These are phyloP conservation scores for Neurospora sp. DNA, from an alignment of 495 filamentous ascomycete species.

Conservation along the genomic window DNA sequence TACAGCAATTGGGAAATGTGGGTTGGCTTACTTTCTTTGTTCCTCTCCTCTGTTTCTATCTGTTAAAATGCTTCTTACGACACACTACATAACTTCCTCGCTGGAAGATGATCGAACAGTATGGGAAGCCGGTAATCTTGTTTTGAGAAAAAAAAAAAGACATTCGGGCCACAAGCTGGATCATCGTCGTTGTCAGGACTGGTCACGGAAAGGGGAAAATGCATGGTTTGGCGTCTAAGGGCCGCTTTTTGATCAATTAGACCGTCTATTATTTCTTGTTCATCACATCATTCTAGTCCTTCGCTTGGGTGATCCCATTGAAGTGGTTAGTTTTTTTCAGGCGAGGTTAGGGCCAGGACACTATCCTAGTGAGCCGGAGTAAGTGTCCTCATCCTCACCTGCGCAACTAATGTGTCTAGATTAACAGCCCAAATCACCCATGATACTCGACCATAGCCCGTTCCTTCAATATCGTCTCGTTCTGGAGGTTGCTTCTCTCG, in stretches of 20 bases:
- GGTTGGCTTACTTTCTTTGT: background rate
- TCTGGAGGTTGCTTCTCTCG: background rate
- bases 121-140: background rate
- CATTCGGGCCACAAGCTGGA: background rate
- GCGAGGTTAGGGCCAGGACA: background rate
- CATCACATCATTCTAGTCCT: background rate
- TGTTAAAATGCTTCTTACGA: background rate
- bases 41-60: background rate
- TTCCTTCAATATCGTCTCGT: background rate
- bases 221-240: background rate
- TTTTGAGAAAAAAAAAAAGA: background rate
- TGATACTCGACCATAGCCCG: background rate
- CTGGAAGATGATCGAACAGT: background rate
- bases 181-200: background rate
- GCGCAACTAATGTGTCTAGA: background rate
- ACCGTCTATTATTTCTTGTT: background rate
- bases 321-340: background rate
- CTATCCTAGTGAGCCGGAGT: background rate
- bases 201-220: background rate
- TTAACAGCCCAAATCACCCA: background rate
- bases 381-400: background rate
- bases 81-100: background rate
- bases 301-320: background rate
- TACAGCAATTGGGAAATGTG: background rate
- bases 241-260: background rate